Evolutionary conservation across 2,329 filamentous ascomycete species (phyloP), one percentile per base, ranked within the genome.

Genomic region (Meredithiella fracta): DNA sequence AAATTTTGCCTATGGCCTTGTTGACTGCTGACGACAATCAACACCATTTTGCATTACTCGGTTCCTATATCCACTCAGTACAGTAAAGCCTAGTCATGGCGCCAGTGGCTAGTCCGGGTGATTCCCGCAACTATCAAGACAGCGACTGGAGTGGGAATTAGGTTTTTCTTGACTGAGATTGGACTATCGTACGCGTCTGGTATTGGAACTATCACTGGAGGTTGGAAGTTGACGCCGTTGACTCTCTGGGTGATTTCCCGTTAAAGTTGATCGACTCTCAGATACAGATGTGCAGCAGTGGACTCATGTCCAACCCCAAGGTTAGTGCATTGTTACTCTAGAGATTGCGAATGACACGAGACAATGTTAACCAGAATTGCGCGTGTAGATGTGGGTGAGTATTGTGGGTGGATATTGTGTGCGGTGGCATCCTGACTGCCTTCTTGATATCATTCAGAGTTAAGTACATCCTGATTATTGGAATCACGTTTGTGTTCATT

Each of bases 341-440:
- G 17, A 38, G 8, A 3, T 23, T 11, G 14, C 17, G 15, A 23
- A 2, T 47, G 23, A 5, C 26, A 38, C 22, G 15, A 22, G 25
- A 22, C 25, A 29, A 34, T 22, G 11, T 31, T 20, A 22, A 20
- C 20, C 47, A 57, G 54, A 47, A 54, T 25, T 56, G n/a, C n/a
- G n/a, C n/a, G n/a, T 40, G 26, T 59, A 82, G 79, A 72, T 94
- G 75, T 95, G 89, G 89, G 78, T 94, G 55, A 88, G 86, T 9
- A 83, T 94, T 60, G 82, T 88, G 64, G 80, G 83, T 55, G 86
- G 89, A 86, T 9, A 83, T 94, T 60, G 82, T 88, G 64, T 80
- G 83, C 55, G 86, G 89, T 14, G 86, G 87, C 34, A 73, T 94
- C 49, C 67, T 94, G 38, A 91, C 87, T 0, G 80, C 85, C 3